Percentiles rank a stretch among this genome's conserved stretches.
phyloP scores from a whole-genome alignment of 2,329 filamentous ascomycete species.

The Fonsecaea multimorphosa region DNA sequence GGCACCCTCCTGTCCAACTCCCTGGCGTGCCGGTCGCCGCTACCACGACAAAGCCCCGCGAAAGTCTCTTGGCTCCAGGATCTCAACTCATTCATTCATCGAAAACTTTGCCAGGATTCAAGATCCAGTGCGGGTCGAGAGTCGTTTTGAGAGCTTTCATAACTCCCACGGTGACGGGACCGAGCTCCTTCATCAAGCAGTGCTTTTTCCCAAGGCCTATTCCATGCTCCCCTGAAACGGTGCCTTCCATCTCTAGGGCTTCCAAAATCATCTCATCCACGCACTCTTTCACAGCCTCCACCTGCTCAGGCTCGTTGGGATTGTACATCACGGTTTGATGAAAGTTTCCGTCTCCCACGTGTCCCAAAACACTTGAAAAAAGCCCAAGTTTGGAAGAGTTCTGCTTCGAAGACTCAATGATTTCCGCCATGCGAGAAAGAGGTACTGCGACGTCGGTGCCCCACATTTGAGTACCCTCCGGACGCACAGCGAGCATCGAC shows the following conservation, averaged over 20 bases:
- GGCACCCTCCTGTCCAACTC: too few relatives aligned
- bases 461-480: constrained; percentile 68
- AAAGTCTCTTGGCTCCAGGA: too few relatives aligned
- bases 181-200: constrained; percentile 36
- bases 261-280: constrained; percentile 38
- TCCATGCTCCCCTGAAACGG: constrained; percentile 40
- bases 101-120: too few relatives aligned
- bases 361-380: constrained; percentile 85
- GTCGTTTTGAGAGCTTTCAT: too few relatives aligned
- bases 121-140: too few relatives aligned
- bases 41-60: too few relatives aligned
- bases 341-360: constrained; percentile 94
- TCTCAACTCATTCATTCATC: too few relatives aligned
- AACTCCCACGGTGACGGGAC: constrained; percentile 1
- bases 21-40: too few relatives aligned
- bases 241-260: constrained; percentile 39
- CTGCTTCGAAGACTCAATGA: constrained; percentile 79
- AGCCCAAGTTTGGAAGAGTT: constrained; percentile 81
- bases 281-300: constrained; percentile 37
- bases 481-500: constrained; percentile 70
- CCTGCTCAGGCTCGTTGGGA: constrained; percentile 22
- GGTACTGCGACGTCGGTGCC: constrained; percentile 87
- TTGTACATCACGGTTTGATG: constrained; percentile 86
- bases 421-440: constrained; percentile 67
- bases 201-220: constrained; percentile 38